Conservation (phyloP, 371 early-diverging fungal genomes). For the Apophysomyces ossiformis region DNA sequence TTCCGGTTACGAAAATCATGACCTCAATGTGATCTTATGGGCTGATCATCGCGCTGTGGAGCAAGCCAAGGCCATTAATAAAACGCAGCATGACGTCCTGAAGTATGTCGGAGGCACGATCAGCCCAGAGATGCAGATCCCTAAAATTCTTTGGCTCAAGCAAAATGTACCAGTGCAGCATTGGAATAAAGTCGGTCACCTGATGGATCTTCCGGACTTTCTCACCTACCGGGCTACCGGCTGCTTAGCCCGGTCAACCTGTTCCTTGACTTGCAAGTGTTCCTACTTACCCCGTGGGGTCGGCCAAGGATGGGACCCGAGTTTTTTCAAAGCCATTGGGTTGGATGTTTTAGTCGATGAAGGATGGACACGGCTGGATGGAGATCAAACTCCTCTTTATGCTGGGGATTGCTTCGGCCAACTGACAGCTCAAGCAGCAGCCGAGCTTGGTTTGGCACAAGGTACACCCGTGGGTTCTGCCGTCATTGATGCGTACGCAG, state of each 20-base stretch:
- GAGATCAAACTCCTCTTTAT: slow-evolving; percentile 33
- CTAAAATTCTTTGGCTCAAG: slow-evolving; percentile 75
- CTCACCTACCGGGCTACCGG: slow-evolving; percentile 72
- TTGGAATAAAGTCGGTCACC: slow-evolving; percentile 57
- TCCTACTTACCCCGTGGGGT: slow-evolving; percentile 55
- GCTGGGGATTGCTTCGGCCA: slow-evolving; percentile 64
- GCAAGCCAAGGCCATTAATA: slow-evolving; percentile 69
- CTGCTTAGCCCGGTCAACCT: slow-evolving; percentile 51
- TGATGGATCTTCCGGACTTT: slow-evolving; percentile 80
- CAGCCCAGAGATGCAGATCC: slow-evolving; percentile 78
- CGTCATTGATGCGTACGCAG: slow-evolving; percentile 81
- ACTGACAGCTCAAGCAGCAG: slow-evolving; percentile 54
- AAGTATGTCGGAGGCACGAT: slow-evolving; percentile 68
- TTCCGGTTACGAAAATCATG: slow-evolving; percentile 43
- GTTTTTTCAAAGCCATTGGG: slow-evolving; percentile 62
- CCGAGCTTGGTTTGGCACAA: slow-evolving; percentile 56
- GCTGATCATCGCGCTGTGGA: slow-evolving; percentile 75
- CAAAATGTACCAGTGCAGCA: slow-evolving; percentile 55
- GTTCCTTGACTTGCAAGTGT: slow-evolving; percentile 79
- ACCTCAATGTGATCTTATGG: slow-evolving; percentile 75
- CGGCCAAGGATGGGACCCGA: slow-evolving; percentile 63
- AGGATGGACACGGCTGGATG: slow-evolving; percentile 44
- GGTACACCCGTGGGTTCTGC: slow-evolving; percentile 70
- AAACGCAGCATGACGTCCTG: slow-evolving; percentile 61
- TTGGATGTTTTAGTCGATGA: slow-evolving; percentile 57